Evolutionary conservation across 78 protist species (phyloP).

Genomic region (Protostelium mycophagum): DNA sequence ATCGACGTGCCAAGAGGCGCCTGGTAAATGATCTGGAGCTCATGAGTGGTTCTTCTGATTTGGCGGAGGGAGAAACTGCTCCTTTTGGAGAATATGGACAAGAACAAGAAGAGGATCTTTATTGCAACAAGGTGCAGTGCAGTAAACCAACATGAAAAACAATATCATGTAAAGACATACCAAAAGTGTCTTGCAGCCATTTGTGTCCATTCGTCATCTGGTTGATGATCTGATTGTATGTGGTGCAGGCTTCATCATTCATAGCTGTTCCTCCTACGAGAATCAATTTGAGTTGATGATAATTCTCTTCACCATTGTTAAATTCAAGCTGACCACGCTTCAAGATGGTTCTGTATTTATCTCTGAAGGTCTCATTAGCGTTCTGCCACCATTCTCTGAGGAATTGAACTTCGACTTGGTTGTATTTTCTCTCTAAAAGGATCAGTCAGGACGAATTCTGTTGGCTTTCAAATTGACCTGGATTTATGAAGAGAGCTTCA

Average conservation of each 20-base stretch:
- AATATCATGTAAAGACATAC: too few species aligned
- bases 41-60: too few species aligned
- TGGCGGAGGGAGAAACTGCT: too few species aligned
- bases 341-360: background rate
- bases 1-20: constrained; percentile 32
- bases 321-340: background rate
- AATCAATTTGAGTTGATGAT: background rate
- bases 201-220: background rate
- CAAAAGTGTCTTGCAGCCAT: constrained; percentile 6
- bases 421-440: background rate
- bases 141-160: too few species aligned
- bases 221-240: background rate
- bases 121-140: too few species aligned
- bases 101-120: too few species aligned
- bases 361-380: background rate
- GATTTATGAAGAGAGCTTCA: background rate
- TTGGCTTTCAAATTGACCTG: background rate
- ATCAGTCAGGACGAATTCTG: background rate
- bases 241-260: constrained; percentile 5
- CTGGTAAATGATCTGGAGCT: background rate
- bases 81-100: too few species aligned
- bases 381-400: background rate
- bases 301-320: background rate
- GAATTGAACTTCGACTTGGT: background rate
- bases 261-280: background rate